Base-by-base conservation (phyloP, 257 asterid species). In the Rauvolfia tetraphylla region DNA sequence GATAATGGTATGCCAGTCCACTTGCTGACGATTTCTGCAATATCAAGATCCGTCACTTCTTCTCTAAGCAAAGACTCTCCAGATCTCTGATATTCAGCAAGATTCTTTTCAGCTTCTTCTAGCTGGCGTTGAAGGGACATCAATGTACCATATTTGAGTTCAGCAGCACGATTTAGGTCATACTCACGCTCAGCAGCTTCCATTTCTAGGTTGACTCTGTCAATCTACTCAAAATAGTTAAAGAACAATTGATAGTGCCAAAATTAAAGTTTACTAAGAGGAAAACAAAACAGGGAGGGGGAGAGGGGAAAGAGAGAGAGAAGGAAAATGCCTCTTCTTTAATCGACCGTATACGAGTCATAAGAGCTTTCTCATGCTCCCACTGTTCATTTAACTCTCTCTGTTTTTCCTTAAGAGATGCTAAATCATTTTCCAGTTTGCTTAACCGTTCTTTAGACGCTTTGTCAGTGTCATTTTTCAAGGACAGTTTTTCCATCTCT, bases 1-100 rank as follows among this genome's bases (percentile, higher is more conserved):
- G 98, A 90, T n/a, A 93, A 70, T 7, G 98, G 98, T 84, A 93
- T 93, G 34, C 98, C 97, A 10, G 97, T 93, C 98, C 98, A 93
- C 62, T 79, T 88, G 89, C 98, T 93, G 69, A 93, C 97, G 76
- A 93, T 88, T 82, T 93, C 98, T 33, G 94, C 86, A 73, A 93
- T 92, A 81, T 93, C 98, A 73, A 85, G 82, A 81, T 90, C 98
- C 0, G 97, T 88, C 42, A 93, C 98, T 85, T 92, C 97, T 84
- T 93, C 98, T 38, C 92, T 82, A 15, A 93, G 86, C 74, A 93
- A 74, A 36, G 92, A 89, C 72, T 88, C 88, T 57, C 93, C 98
- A 76, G 98, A 89, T 44, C 78, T 80, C 29, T 79, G 90, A 79
- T 90, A 93, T 49, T 92, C 96, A 14, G 87, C 79, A 54, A 93